Base-by-base conservation (phyloP, 2,329 filamentous ascomycete genomes). In the Colletotrichum gloeosporioides region DNA sequence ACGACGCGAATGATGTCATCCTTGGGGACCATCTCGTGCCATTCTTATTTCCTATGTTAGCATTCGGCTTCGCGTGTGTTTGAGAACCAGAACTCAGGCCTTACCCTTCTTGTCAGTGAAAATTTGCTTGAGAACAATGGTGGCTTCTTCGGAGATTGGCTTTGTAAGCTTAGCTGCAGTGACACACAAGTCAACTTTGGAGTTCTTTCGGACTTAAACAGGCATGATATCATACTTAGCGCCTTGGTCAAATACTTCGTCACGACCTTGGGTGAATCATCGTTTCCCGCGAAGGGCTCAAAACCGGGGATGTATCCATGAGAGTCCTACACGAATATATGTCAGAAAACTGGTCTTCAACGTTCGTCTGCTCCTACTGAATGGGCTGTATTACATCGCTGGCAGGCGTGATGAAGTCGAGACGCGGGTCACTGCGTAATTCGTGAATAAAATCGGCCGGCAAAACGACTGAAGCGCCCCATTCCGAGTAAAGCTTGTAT, bases 11-110 rank as follows among this genome's bases (percentile, higher is more conserved):
- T 64, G 2, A 74, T 71, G 36, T 73, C 73, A 8, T 59, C 25
- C 7, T 69, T 67, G 18, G 72, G 69, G 3, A 36, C 63, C 4
- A 78, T 73, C 15, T 76, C 44, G 62, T 78, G 75, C 77, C 78
- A 79, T 29, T 78, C 76, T 78, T 6, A 6, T 31, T 10, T 3
- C 3, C 12, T 2, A 29, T 3, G 31, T 73, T n/a, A 64, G 25
- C 29, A 3, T 5, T 9, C 3, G 15, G 4, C 34, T 53, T 53
- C 44, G 13, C n/a, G 3, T 25, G 10, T 2, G 15, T 18, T 15
- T 2, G 8, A 49, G 2, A n/a, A 6, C 3, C 2, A 2, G 8
- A 15, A 34, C 0, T 16, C 12, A 8, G 27, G 36, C 8, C 29
- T 22, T 27, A 73, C 63, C 73, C 4, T 34, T 59, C 4, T 39